Percentiles rank a stretch among this genome's conserved stretches.
phyloP scores from a whole-genome alignment of 139 green algal genomes.

The Yamagishiella unicocca region DNA sequence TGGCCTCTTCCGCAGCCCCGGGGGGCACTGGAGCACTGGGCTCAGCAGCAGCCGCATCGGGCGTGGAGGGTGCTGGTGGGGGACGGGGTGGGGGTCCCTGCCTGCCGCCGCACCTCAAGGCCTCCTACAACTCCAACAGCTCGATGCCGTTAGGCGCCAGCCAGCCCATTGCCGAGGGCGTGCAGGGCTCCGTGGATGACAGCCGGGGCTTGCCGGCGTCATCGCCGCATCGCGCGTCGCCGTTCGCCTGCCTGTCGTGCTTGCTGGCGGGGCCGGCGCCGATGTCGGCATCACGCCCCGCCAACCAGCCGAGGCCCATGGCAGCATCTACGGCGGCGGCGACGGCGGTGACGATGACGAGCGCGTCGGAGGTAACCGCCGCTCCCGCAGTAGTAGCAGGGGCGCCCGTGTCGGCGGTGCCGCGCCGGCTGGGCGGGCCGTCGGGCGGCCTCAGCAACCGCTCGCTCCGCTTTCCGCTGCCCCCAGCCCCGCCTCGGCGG shows the following conservation, averaged over 20 bases:
- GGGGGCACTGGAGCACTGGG: too few species aligned
- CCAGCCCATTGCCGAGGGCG: slow-evolving; percentile 4
- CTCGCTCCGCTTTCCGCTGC: background rate
- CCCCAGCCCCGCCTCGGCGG: background rate
- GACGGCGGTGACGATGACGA: background rate
- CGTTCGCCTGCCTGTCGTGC: background rate
- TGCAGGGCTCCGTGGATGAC: too few species aligned
- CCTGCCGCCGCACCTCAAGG: too few species aligned
- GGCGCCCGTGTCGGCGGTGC: background rate
- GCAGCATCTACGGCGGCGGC: background rate
- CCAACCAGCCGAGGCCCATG: background rate
- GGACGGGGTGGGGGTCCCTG: too few species aligned
- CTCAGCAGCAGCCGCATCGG: too few species aligned
- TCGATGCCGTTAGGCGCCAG: background rate
- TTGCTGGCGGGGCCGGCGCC: background rate
- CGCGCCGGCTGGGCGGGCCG: background rate
- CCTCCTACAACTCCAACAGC: too few species aligned
- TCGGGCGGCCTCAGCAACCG: background rate
- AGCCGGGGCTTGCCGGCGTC: background rate
- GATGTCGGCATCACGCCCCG: background rate
- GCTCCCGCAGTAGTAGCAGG: background rate
- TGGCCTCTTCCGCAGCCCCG: too few species aligned
- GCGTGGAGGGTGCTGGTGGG: too few species aligned
- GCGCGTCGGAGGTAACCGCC: background rate
- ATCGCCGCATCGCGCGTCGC: background rate